Base-by-base conservation (phyloP, 257 asterid genomes). In the Eustoma russellianum region DNA sequence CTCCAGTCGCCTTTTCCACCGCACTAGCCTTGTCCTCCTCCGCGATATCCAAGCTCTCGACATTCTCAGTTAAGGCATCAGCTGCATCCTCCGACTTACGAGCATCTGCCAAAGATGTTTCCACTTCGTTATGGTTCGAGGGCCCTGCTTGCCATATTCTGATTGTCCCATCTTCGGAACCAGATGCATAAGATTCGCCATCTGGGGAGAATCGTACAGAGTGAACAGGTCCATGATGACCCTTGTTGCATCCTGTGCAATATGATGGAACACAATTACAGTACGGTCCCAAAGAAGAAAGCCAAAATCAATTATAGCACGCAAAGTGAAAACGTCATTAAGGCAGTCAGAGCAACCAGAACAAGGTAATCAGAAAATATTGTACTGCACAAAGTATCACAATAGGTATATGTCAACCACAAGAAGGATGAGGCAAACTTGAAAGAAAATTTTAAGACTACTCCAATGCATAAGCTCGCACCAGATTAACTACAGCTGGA, bases 191-290 rank as follows among this genome's bases (percentile, higher is more conserved):
- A 19, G 99, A 85, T 59, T 85, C 97, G 18, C 99, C 99, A 19
- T 89, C 93, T 0, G 97, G 99, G 33, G 99, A 79, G 75, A 88
- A 88, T 57, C 98, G 94, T 46, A 88, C 80, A 41, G 94, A 92
- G 63, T 92, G 99, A 40, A 92, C 95, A 0, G 99, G 99, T 62
- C 99, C 99, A 28, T 92, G 97, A 73, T 92, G 97, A 49, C 99
- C 99, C 79, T 92, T 92, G 78, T 92, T 91, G 83, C 97, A 91
- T 49, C 94, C 98, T 91, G 62, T n/a, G 30, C 30, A 4, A 24
- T 24, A 24, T 2, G 3, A 24, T 24, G 30, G 30, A 24, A 24
- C 3, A 24, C 2, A 24, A 24, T 24, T 24, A 24, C 30, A 24
- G 30, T 24, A 24, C 2, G 30, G 30, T 24, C 30, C 30, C 30